Evolutionary conservation across 805 yeast genomes (phyloP).

Genomic region (Candida endomychidarum): DNA sequence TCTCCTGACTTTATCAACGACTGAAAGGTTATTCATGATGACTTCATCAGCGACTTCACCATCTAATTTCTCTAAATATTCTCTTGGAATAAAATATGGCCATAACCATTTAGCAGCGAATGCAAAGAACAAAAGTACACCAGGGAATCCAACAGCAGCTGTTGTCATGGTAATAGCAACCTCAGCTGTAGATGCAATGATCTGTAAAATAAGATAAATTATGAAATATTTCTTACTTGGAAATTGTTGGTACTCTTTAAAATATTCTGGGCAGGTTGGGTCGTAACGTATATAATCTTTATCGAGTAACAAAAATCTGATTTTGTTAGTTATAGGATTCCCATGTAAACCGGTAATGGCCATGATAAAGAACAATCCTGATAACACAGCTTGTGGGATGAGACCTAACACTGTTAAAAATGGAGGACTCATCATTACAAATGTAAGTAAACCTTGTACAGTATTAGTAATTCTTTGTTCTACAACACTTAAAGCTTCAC

Average conservation of each 20-base stretch:
- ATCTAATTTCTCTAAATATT: constrained; percentile 65
- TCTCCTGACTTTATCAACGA: constrained; percentile 24
- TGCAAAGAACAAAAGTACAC: constrained; percentile 71
- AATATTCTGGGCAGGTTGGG: constrained; percentile 36
- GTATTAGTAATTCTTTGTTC: constrained; percentile 89
- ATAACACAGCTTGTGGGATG: constrained; percentile 89
- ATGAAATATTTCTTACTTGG: constrained; percentile 48
- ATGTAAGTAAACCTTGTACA: constrained; percentile 76
- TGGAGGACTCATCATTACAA: constrained; percentile 90
- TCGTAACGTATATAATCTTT: constrained; percentile 34
- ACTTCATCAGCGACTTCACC: constrained; percentile 59
- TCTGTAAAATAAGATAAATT: constrained; percentile 55
- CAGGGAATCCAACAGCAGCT: constrained; percentile 95
- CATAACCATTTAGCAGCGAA: constrained; percentile 60
- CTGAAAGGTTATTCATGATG: constrained; percentile 47
- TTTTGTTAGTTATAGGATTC: constrained; percentile 61
- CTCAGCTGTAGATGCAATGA: constrained; percentile 74
- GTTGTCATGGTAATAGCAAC: constrained; percentile 81
- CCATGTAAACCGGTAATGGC: constrained; percentile 75
- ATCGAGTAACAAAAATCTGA: constrained; percentile 66
- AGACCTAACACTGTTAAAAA: constrained; percentile 73
- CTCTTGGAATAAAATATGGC: constrained; percentile 58
- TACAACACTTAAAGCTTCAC: constrained; percentile 57
- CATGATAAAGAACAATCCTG: constrained; percentile 93
- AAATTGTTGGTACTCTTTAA: constrained; percentile 28